phyloP scores from a whole-genome alignment of 108 stramenopile genomes.

The Nitzschia sp. region DNA sequence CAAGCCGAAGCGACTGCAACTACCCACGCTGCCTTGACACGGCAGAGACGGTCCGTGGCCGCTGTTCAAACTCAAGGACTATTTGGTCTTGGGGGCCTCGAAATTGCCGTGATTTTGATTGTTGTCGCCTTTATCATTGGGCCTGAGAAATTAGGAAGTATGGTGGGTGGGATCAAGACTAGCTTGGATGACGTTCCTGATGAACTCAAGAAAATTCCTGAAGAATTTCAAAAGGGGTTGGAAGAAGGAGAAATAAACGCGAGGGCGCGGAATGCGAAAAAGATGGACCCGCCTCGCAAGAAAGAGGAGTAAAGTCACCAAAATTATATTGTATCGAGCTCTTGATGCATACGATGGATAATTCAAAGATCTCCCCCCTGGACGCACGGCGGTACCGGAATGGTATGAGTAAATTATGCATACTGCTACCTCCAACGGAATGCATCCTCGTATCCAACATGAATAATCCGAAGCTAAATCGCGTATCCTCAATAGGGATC shows the following conservation, averaged over 20 bases:
- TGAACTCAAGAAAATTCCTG: conserved; percentile 93
- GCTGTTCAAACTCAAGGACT: conserved; percentile 78
- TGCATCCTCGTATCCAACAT: too few species aligned
- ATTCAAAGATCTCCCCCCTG: too few species aligned
- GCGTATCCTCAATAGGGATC: too few species aligned
- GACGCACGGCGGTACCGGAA: too few species aligned
- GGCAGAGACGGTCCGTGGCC: conserved; percentile 52
- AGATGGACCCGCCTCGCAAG: conserved; percentile 45
- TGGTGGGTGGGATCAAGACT: conserved; percentile 78
- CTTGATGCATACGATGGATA: too few species aligned
- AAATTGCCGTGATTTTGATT: conserved; percentile 88
- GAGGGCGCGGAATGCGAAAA: conserved; percentile 65
- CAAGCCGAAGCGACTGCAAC: conserved; percentile 17
- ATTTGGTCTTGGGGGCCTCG: conserved; percentile 93
- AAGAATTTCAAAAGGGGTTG: conserved; percentile 93
- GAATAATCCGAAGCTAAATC: too few species aligned
- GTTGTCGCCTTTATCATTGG: conserved; percentile 92
- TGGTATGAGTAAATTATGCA: too few species aligned
- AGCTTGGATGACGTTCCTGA: conserved; percentile 94
- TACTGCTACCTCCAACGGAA: too few species aligned
- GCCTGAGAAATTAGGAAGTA: conserved; percentile 85
- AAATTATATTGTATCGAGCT: too few species aligned
- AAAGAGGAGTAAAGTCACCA: conserved; percentile 21
- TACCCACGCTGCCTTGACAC: conserved; percentile 1
- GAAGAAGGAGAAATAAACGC: conserved; percentile 85